Conservation (phyloP, 495 filamentous ascomycete genomes). For the Massariosphaeria phaeospora region DNA sequence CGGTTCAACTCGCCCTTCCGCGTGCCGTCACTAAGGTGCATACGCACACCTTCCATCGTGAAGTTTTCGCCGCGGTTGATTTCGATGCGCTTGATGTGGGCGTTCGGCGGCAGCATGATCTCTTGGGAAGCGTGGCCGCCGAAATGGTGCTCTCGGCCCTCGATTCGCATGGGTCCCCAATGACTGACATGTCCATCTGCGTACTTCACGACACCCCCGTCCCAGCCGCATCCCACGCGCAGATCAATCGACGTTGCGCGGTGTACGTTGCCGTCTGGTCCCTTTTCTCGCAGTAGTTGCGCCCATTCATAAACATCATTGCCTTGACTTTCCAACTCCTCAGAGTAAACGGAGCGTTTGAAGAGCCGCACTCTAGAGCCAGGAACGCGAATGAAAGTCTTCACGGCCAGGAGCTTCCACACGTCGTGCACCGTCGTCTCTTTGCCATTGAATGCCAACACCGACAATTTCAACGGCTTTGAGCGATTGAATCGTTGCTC, state of each 20-base stretch:
- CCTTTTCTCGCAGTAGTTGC: constrained; percentile 37
- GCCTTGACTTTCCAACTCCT: constrained; percentile 26
- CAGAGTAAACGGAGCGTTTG: constrained; percentile 16
- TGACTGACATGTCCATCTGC: constrained; percentile 36
- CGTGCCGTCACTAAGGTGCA: constrained; percentile 40
- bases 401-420: constrained; percentile 32
- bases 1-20: constrained; percentile 34
- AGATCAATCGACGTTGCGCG: constrained; percentile 36
- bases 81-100: constrained; percentile 37
- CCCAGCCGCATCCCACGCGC: constrained; percentile 40
- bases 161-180: constrained; percentile 35
- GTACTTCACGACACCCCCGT: constrained; percentile 43
- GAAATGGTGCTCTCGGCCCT: constrained; percentile 13
- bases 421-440: constrained; percentile 26
- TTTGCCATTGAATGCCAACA: constrained; percentile 23
- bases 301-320: constrained; percentile 24
- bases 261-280: constrained; percentile 29
- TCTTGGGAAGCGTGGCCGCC: constrained; percentile 38
- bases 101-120: constrained; percentile 34
- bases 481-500: constrained; percentile 19
- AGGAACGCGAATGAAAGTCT: constrained; percentile 26
- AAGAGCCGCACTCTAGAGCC: constrained; percentile 11
- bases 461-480: constrained; percentile 28
- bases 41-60: constrained; percentile 38
- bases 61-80: constrained; percentile 24